phyloP scores from a whole-genome alignment of 148 eudicot species.

The Cornus kousa region DNA sequence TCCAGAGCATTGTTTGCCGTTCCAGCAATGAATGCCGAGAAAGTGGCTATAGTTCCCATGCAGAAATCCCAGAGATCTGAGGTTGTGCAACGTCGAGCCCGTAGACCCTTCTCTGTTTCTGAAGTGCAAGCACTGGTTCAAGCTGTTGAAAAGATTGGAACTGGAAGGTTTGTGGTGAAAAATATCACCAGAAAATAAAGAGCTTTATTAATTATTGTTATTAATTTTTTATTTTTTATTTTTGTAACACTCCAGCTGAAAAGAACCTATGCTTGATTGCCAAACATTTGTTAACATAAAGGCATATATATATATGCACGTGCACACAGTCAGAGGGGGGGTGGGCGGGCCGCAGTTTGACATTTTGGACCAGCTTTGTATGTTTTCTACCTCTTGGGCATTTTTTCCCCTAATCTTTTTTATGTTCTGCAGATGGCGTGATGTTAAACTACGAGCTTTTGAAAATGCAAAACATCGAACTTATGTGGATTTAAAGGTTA shows the following conservation, averaged over 20 bases:
- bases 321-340: no score
- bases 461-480: constrained; percentile 78
- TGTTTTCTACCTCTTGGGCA: background rate
- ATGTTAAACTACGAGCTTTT: constrained; percentile 72
- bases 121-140: constrained; percentile 84
- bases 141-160: constrained; percentile 90
- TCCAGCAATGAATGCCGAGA: constrained; percentile 42
- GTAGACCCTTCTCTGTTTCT: constrained; percentile 76
- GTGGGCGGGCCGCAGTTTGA: no score
- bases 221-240: no score
- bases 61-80: constrained; percentile 53
- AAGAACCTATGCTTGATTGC: background rate
- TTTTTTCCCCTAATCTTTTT: background rate
- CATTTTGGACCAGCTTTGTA: background rate
- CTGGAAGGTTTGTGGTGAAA: constrained; percentile 57
- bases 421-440: constrained; percentile 64
- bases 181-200: background rate
- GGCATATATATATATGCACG: background rate
- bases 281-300: background rate
- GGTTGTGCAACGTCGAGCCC: constrained; percentile 68
- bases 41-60: constrained; percentile 45
- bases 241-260: background rate
- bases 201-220: no score
- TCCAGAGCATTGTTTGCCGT: constrained; percentile 48
- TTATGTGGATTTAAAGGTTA: constrained; percentile 80